Base-by-base conservation (phyloP, 345 rosid genomes). In the Noccaea bulbosa region DNA sequence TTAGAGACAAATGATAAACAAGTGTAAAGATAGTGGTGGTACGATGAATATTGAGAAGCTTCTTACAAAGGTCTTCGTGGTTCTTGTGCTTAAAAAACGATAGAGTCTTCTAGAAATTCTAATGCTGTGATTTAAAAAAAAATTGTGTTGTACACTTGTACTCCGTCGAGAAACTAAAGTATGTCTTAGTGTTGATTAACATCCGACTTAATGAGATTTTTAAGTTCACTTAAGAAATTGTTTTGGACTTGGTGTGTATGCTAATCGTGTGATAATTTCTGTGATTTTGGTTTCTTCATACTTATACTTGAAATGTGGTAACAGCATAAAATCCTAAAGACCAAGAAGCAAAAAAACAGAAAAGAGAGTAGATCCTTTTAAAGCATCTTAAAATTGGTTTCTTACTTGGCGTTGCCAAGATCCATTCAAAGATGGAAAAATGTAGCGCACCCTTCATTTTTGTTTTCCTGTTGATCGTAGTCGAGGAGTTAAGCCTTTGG, bases 351-450 rank as follows among this genome's bases (percentile, higher is more conserved):
- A 7, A 52, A 52, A 5, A 12, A 12, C 30, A 27, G 30, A 27
- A 27, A 27, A 27, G 30, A 27, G 30, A 27, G 15, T 43, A 3
- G 2, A 52, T 52, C 34, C 8, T 48, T 48, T 48, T 17, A 20
- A 33, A 35, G n/a, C 43, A 15, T 35, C 2, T 15, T 15, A 15
- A 8, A 15, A 34, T 34, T 35, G 40, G 22, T 6, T 55, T 34
- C 22, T 33, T 33, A 55, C 37, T 27, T 30, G 12, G 37, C 9
- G 9, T 35, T 8, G 16, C 14, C 4, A 39, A 34, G 32, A 57
- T 15, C 54, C 20, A 55, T 67, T 56, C 44, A 15, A 55, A 32
- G 44, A 55, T 33, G 24, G 20, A 43, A 43, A 20, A 33, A 44
- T 55, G 27, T 5, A 32, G 22, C 59, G 14, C n/a, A 53, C 14